phyloP scores from a whole-genome alignment of 2,329 filamentous ascomycete genomes.

The Aspergillus caelatus region DNA sequence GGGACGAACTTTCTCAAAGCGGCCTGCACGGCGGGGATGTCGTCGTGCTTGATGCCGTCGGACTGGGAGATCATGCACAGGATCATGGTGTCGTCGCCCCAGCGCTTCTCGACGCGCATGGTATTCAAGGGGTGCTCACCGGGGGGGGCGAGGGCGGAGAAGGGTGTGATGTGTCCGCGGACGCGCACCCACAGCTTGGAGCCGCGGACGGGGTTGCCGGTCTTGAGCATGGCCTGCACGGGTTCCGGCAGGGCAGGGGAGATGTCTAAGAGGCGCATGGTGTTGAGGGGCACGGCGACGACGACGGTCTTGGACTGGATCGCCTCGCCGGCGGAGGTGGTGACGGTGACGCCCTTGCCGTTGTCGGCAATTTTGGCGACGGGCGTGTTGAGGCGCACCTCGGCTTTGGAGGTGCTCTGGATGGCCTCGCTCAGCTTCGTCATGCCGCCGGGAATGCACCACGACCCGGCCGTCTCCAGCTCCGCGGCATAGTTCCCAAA shows the following conservation, averaged over 20 bases:
- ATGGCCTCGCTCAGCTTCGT: conserved; percentile 8
- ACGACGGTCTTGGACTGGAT: conserved; percentile 4
- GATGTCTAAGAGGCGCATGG: conserved; percentile 6
- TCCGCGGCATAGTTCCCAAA: conserved; percentile 13
- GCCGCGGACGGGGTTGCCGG: conserved; percentile 11
- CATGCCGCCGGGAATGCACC: conserved; percentile 9
- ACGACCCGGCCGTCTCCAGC: conserved; percentile 12
- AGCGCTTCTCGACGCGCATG: conserved; percentile 11
- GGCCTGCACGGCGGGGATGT: conserved; percentile 9
- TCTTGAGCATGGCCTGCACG: conserved; percentile 4
- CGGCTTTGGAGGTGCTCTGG: conserved; percentile 3
- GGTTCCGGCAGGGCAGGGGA: conserved; percentile 1
- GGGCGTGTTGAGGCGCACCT: conserved; percentile 7
- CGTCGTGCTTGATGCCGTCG: conserved; percentile 9
- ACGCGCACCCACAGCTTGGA: neutral
- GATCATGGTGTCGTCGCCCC: conserved; percentile 16
- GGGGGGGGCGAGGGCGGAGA: conserved; percentile 11
- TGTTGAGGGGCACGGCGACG: conserved; percentile 10
- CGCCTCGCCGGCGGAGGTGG: conserved; percentile 5
- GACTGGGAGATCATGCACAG: conserved; percentile 19
- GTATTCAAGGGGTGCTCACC: conserved; percentile 17
- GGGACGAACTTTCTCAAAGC: conserved; percentile 9
- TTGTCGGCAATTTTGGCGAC: neutral
- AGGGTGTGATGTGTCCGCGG: conserved; percentile 15
- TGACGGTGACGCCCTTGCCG: conserved; percentile 5